These are phyloP conservation scores for Eutrema japonicum DNA, from an alignment of 345 rosid genomes.

Conservation along the genomic window DNA sequence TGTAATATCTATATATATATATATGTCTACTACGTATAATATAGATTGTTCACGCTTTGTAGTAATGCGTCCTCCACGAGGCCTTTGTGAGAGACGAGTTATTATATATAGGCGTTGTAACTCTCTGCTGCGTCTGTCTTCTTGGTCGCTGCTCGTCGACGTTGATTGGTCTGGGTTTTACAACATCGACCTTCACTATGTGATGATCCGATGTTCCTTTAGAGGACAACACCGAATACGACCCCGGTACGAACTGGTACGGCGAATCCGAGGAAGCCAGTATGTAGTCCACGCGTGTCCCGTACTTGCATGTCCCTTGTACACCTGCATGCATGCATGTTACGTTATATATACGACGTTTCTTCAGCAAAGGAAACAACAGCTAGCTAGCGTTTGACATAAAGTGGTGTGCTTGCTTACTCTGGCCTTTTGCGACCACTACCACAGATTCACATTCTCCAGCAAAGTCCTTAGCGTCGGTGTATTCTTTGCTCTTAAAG, in stretches of 20 bases:
- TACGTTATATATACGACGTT: neutral
- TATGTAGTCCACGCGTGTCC: conserved; percentile 89
- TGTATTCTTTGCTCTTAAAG: conserved; percentile 71
- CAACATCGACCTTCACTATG: conserved; percentile 82
- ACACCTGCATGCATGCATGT: conserved; percentile 55
- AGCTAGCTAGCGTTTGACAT: conserved; percentile 4
- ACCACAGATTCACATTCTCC: conserved; percentile 95
- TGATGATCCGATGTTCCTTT: conserved; percentile 99
- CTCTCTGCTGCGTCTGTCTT: conserved; percentile 48
- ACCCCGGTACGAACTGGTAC: conserved; percentile 79
- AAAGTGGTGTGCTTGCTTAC: conserved; percentile 43
- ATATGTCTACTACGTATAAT: conserved; percentile 2
- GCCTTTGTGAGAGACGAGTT: conserved; percentile 53
- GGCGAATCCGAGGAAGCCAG: conserved; percentile 78
- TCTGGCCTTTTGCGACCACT: conserved; percentile 94
- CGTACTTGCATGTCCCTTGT: conserved; percentile 97
- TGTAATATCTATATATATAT: neutral
- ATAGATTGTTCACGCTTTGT: conserved; percentile 35
- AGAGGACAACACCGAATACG: conserved; percentile 85
- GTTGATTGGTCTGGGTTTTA: conserved; percentile 47
- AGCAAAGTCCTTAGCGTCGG: conserved; percentile 85
- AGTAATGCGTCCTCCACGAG: conserved; percentile 60
- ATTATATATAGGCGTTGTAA: conserved; percentile 47
- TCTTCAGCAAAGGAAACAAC: neutral
- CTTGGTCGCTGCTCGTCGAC: conserved; percentile 41